Evolutionary conservation across 1,139 yeast genomes (phyloP).

Genomic region (Lodderomyces elongisporus): DNA sequence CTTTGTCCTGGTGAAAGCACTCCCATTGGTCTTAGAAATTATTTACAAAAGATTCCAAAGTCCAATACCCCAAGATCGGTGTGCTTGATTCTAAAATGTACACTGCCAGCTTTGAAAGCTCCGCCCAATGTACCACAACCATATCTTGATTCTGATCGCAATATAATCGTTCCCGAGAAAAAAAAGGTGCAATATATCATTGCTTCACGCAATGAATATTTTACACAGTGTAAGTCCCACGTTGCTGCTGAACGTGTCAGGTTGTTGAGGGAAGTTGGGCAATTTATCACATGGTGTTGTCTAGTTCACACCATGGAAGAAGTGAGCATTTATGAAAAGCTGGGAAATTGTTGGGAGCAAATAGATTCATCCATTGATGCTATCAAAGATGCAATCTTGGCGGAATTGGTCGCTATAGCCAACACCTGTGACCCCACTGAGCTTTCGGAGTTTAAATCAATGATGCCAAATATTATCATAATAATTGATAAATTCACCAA

Average conservation of each 20-base stretch:
- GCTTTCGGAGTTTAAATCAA: slow-evolving; percentile 11
- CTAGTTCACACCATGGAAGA: slow-evolving; percentile 16
- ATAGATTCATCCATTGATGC: slow-evolving; percentile 13
- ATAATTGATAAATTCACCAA: slow-evolving; percentile 13
- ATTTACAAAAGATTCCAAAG: slow-evolving; percentile 13
- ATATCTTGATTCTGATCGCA: slow-evolving; percentile 34
- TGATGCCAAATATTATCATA: slow-evolving; percentile 18
- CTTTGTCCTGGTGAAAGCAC: slow-evolving; percentile 8
- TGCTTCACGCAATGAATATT: slow-evolving; percentile 33
- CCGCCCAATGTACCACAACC: slow-evolving; percentile 43
- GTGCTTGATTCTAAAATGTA: slow-evolving; percentile 16
- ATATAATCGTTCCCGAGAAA: slow-evolving; percentile 31
- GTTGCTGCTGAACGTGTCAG: slow-evolving; percentile 37
- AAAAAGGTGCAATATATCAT: slow-evolving; percentile 25
- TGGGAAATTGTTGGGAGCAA: slow-evolving; percentile 20
- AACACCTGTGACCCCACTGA: slow-evolving; percentile 15
- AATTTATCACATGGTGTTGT: slow-evolving; percentile 35
- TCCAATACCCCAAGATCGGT: slow-evolving; percentile 17
- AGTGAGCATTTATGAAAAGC: slow-evolving; percentile 21
- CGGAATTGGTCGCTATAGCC: slow-evolving; percentile 21
- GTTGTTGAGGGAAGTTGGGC: slow-evolving; percentile 31
- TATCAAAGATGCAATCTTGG: slow-evolving; percentile 19
- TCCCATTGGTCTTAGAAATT: slow-evolving; percentile 12
- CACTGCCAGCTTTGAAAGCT: slow-evolving; percentile 12
- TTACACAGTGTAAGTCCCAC: slow-evolving; percentile 32